phyloP scores from a whole-genome alignment of 768 basidiomycete genomes.

The Inosperma sp. region DNA sequence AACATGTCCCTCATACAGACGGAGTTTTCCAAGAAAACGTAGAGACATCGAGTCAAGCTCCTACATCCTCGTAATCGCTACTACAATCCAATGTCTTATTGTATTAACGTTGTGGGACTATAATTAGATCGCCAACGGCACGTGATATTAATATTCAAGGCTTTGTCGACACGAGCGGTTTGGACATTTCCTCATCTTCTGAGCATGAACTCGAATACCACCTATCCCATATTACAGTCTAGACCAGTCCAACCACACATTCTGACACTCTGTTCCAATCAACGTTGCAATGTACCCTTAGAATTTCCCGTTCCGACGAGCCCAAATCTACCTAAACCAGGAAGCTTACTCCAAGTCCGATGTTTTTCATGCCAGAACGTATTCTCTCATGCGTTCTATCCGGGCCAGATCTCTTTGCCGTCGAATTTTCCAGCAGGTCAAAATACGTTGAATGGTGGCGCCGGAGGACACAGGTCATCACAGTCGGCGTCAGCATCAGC shows the following conservation, averaged over 20 bases:
- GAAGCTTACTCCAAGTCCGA: constrained; percentile 58
- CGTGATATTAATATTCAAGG: too few species aligned
- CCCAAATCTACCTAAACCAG: constrained; percentile 29
- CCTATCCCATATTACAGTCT: constrained; percentile 44
- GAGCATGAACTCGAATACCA: too few species aligned
- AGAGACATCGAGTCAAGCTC: too few species aligned
- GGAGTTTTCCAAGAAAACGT: neutral
- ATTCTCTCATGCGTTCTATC: constrained; percentile 63
- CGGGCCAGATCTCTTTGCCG: constrained; percentile 48
- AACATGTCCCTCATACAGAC: constrained; percentile 1
- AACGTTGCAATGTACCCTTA: constrained; percentile 47
- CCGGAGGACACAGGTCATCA: constrained; percentile 5
- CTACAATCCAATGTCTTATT: too few species aligned
- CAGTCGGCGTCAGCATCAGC: constrained; percentile 4
- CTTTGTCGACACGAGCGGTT: too few species aligned
- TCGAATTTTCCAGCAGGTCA: constrained; percentile 12
- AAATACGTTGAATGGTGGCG: constrained; percentile 4
- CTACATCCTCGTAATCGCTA: too few species aligned
- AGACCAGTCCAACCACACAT: constrained; percentile 66
- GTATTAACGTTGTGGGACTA: too few species aligned
- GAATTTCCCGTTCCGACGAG: constrained; percentile 69
- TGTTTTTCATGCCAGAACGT: constrained; percentile 65
- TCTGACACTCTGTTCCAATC: constrained; percentile 50
- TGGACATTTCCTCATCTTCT: too few species aligned
- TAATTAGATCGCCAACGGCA: too few species aligned